A percentile compares a stretch with the other conserved stretches of the same genome.
Evolutionary conservation across 768 basidiomycete genomes (phyloP).

Genomic region (Naematelia aurantialba): DNA sequence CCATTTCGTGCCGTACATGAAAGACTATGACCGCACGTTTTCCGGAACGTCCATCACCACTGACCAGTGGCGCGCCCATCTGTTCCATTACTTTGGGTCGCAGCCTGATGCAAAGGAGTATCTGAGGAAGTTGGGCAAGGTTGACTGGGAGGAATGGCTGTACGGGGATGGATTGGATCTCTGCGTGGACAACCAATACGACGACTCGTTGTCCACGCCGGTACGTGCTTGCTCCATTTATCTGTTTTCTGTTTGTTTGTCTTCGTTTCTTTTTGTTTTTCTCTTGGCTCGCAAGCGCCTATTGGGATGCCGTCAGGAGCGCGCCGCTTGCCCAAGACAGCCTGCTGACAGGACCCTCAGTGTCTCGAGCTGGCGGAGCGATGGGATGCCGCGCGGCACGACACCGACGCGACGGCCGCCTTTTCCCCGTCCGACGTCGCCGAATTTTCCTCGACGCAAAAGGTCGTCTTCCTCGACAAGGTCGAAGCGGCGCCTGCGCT

Average conservation of each 20-base stretch:
- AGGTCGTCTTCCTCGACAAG: conserved; percentile 75
- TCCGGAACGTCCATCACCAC: conserved; percentile 77
- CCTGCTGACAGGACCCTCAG: conserved; percentile 26
- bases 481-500: conserved; percentile 64
- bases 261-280: too few relatives aligned
- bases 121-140: conserved; percentile 58
- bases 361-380: conserved; percentile 64
- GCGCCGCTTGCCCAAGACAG: background rate
- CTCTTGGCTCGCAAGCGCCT: background rate
- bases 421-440: conserved; percentile 64
- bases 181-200: conserved; percentile 71
- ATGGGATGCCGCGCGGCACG: conserved; percentile 67
- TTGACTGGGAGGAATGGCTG: conserved; percentile 79
- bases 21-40: conserved; percentile 75
- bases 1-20: conserved; percentile 76
- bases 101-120: conserved; percentile 61
- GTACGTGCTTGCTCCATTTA: conserved; percentile 50
- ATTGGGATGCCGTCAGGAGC: conserved; percentile 1
- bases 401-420: conserved; percentile 51
- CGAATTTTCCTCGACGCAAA: conserved; percentile 70
- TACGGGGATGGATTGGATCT: conserved; percentile 72
- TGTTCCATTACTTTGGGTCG: conserved; percentile 65
- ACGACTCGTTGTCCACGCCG: conserved; percentile 64
- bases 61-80: conserved; percentile 73
- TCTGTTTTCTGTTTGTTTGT: background rate